These are phyloP conservation scores for Myxozyma melibiosi DNA, from an alignment of 805 yeast genomes.

Conservation along the genomic window DNA sequence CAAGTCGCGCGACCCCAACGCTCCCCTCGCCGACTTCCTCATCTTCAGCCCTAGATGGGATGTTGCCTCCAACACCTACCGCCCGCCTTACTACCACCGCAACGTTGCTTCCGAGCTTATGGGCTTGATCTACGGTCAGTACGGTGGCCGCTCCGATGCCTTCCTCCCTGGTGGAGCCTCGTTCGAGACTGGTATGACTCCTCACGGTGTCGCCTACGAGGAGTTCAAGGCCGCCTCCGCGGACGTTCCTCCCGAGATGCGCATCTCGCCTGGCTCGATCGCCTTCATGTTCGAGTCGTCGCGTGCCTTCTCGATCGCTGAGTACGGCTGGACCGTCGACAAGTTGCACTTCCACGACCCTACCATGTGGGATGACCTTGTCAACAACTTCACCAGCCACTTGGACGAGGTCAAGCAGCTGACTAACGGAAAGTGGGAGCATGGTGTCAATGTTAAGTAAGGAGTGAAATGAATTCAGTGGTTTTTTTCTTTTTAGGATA, in stretches of 20 bases:
- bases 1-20: slow-evolving; percentile 33
- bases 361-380: slow-evolving; percentile 25
- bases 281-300: slow-evolving; percentile 40
- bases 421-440: slow-evolving; percentile 12
- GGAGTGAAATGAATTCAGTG: not conserved
- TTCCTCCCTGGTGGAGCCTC: slow-evolving; percentile 42
- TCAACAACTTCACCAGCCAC: slow-evolving; percentile 15
- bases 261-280: slow-evolving; percentile 38
- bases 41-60: slow-evolving; percentile 40
- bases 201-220: slow-evolving; percentile 40
- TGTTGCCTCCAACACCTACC: slow-evolving; percentile 39
- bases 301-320: slow-evolving; percentile 28
- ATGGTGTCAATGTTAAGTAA: slow-evolving; percentile 5
- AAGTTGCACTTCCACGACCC: slow-evolving; percentile 26
- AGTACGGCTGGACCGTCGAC: slow-evolving; percentile 16
- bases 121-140: slow-evolving; percentile 30
- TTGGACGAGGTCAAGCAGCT: slow-evolving; percentile 19
- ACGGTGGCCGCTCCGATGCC: slow-evolving; percentile 36
- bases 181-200: slow-evolving; percentile 38
- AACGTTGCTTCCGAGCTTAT: slow-evolving; percentile 39
- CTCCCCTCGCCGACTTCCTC: slow-evolving; percentile 40
- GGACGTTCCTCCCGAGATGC: slow-evolving; percentile 31
- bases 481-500: not conserved
- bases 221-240: slow-evolving; percentile 37
- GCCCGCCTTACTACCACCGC: slow-evolving; percentile 40